Conservation (phyloP, 192 early-diverging fungal species). For the Phycomyces blakesleeanus region DNA sequence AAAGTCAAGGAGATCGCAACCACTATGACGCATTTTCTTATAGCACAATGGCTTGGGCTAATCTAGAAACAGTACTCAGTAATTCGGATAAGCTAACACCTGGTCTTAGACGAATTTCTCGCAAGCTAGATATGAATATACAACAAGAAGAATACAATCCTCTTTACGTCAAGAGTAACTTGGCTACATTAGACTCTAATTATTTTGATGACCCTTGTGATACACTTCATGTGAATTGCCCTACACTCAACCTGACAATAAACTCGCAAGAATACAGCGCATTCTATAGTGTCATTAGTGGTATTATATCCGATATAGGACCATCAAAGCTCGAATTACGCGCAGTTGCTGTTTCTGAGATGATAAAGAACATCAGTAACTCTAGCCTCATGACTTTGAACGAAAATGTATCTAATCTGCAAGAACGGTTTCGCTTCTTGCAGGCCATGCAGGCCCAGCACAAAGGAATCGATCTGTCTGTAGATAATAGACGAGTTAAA, state of each 20-base stretch:
- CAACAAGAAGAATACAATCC: constrained; percentile 63
- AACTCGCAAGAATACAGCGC: constrained; percentile 69
- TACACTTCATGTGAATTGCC: constrained; percentile 63
- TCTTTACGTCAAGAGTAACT: constrained; percentile 51
- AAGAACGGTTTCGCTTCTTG: constrained; percentile 50
- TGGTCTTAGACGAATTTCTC: constrained; percentile 52
- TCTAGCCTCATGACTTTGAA: constrained; percentile 69
- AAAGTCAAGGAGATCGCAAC: constrained; percentile 16
- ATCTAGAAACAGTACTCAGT: constrained; percentile 29
- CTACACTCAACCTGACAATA: constrained; percentile 61
- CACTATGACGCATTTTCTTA: constrained; percentile 2
- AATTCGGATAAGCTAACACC: constrained; percentile 31
- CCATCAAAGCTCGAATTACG: constrained; percentile 36
- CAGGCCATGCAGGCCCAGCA: constrained; percentile 23
- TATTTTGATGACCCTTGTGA: constrained; percentile 55
- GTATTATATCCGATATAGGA: constrained; percentile 78
- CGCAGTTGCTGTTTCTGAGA: neutral
- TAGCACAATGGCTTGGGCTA: constrained; percentile 33
- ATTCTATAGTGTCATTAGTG: constrained; percentile 60
- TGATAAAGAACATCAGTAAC: constrained; percentile 49
- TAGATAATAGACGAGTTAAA: constrained; percentile 8
- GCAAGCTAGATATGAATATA: constrained; percentile 46
- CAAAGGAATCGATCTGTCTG: neutral
- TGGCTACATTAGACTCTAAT: constrained; percentile 1
- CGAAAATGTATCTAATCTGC: constrained; percentile 49